phyloP scores from a whole-genome alignment of 345 rosid genomes.

The Populus euphratica region DNA sequence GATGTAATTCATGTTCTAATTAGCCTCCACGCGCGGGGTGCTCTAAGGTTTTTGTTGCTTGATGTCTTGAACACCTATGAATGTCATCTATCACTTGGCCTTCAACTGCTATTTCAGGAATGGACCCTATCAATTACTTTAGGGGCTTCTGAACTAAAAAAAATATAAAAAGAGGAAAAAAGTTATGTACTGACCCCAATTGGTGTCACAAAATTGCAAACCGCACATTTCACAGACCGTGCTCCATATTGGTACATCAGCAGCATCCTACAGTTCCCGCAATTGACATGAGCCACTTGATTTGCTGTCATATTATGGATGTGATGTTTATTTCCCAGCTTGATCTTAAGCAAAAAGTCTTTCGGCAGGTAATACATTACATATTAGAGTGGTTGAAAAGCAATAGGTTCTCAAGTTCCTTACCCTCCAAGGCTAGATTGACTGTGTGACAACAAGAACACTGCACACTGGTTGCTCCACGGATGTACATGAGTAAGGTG shows the following conservation, averaged over 20 bases:
- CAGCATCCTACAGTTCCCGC: slow-evolving; percentile 93
- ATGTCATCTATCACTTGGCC: not conserved
- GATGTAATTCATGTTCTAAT: not conserved
- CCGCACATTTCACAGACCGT: slow-evolving; percentile 86
- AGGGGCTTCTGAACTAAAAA: not conserved
- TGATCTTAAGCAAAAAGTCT: not conserved
- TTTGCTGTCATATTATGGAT: slow-evolving; percentile 51
- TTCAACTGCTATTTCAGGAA: not conserved
- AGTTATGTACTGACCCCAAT: slow-evolving; percentile 59
- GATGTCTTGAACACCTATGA: not conserved
- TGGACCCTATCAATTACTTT: not conserved
- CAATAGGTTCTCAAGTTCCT: not conserved
- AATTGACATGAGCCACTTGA: slow-evolving; percentile 91
- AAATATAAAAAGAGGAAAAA: not conserved
- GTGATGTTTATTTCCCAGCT: not conserved
- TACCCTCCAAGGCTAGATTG: slow-evolving; percentile 88
- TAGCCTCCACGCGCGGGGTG: not conserved
- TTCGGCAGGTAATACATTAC: not conserved
- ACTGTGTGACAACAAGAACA: slow-evolving; percentile 97
- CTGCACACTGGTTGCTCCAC: slow-evolving; percentile 97
- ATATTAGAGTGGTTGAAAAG: not conserved
- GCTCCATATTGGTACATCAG: slow-evolving; percentile 97
- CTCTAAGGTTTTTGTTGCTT: not conserved
- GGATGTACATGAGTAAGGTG: slow-evolving; percentile 89
- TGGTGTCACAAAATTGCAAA: slow-evolving; percentile 83